Evolutionary conservation across 768 basidiomycete species (phyloP).

Genomic region (Podaxis sp.): DNA sequence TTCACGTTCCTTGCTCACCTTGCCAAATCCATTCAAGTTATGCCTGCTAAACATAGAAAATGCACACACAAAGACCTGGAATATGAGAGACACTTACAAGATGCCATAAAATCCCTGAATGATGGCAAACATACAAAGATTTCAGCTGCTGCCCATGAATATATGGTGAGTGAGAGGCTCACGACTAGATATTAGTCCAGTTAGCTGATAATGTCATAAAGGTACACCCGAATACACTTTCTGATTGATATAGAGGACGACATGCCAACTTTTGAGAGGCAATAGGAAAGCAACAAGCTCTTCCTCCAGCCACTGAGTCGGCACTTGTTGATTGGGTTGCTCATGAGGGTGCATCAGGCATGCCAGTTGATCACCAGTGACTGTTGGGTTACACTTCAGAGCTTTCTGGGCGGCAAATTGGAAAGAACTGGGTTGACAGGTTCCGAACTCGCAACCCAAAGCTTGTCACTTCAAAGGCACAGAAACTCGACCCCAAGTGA

Average conservation of each 20-base stretch:
- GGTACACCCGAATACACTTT: no score
- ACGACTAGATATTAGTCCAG: background rate
- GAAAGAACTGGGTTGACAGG: background rate
- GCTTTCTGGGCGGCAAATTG: conserved; percentile 15
- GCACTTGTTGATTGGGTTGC: conserved; percentile 13
- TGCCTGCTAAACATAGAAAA: background rate
- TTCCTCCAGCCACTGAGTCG: conserved; percentile 4
- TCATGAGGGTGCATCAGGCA: background rate
- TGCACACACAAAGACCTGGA: background rate
- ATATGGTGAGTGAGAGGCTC: no score
- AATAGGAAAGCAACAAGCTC: background rate
- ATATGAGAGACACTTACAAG: background rate
- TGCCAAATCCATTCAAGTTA: background rate
- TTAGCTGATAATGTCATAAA: background rate
- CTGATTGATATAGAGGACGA: background rate
- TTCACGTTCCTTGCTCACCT: no score
- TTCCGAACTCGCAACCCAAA: background rate
- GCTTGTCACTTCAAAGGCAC: background rate
- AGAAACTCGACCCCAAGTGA: background rate
- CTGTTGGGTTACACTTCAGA: conserved; percentile 9
- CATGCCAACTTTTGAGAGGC: background rate
- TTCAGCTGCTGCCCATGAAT: no score
- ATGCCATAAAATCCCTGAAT: background rate
- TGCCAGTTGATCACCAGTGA: background rate
- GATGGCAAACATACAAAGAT: background rate